phyloP scores from a whole-genome alignment of 2,329 filamentous ascomycete species.

The Phialocephala subalpina region DNA sequence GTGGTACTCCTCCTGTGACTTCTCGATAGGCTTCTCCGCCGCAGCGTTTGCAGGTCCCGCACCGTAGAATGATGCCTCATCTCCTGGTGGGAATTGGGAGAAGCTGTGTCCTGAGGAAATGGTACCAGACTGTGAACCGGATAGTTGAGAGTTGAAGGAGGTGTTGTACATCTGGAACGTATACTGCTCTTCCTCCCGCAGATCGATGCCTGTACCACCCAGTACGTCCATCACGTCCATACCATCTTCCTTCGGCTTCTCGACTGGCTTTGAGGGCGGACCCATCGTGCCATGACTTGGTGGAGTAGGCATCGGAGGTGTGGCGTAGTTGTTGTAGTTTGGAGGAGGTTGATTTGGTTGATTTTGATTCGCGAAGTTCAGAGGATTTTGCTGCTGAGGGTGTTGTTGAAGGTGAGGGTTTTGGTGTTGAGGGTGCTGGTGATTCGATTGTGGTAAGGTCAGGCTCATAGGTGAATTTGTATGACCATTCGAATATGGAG shows the following conservation, averaged over 20 bases:
- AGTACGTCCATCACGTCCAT: slow-evolving; percentile 86
- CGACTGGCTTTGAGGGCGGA: slow-evolving; percentile 67
- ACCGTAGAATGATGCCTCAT: slow-evolving; percentile 67
- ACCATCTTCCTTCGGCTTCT: slow-evolving; percentile 62
- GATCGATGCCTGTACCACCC: slow-evolving; percentile 84
- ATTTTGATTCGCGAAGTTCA: slow-evolving; percentile 34
- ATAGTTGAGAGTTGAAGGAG: slow-evolving; percentile 54
- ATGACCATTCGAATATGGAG: slow-evolving; percentile 45
- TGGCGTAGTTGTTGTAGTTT: slow-evolving; percentile 42
- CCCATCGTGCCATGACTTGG: slow-evolving; percentile 57
- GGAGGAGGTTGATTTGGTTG: slow-evolving; percentile 29
- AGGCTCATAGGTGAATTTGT: slow-evolving; percentile 32
- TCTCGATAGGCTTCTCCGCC: slow-evolving; percentile 51
- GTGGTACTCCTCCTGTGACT: slow-evolving; percentile 69
- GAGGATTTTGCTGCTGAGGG: slow-evolving; percentile 36
- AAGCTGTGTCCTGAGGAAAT: slow-evolving; percentile 56
- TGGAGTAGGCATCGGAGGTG: slow-evolving; percentile 36
- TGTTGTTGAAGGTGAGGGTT: too few relatives aligned
- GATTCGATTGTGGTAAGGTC: slow-evolving; percentile 35
- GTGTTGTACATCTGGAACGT: slow-evolving; percentile 72
- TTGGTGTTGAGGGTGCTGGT: slow-evolving; percentile 40
- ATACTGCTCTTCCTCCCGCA: slow-evolving; percentile 86
- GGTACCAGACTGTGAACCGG: slow-evolving; percentile 50
- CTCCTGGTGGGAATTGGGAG: slow-evolving; percentile 61
- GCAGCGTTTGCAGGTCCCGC: slow-evolving; percentile 72